phyloP scores from a whole-genome alignment of 2,329 filamentous ascomycete species.

The Aspergillus vadensis region DNA sequence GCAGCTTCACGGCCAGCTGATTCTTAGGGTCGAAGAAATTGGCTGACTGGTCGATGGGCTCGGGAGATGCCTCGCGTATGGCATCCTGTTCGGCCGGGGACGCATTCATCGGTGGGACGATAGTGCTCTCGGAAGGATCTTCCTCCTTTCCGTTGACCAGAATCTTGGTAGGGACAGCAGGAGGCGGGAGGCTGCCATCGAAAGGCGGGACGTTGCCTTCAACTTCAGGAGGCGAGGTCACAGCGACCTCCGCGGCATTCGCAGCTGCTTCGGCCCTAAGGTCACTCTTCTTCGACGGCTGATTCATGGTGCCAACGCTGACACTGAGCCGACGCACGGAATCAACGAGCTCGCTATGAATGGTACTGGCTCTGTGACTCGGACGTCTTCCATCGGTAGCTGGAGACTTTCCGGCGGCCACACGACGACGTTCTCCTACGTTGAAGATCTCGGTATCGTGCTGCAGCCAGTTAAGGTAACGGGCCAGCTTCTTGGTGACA shows the following conservation, averaged over 20 bases:
- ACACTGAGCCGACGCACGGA: constrained; percentile 48
- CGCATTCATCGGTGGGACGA: constrained; percentile 30
- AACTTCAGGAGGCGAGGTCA: constrained; percentile 28
- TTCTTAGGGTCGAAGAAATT: constrained; percentile 94
- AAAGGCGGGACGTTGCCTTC: constrained; percentile 24
- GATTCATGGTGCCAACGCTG: constrained; percentile 34
- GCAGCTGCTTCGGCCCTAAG: constrained; percentile 22
- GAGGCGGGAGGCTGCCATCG: constrained; percentile 40
- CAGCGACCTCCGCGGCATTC: constrained; percentile 3
- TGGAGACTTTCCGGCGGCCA: constrained; percentile 63
- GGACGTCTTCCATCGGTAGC: constrained; percentile 26
- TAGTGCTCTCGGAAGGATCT: constrained; percentile 24
- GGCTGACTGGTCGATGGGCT: constrained; percentile 80
- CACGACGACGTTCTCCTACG: constrained; percentile 84
- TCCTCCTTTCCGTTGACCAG: constrained; percentile 59
- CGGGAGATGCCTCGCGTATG: constrained; percentile 39
- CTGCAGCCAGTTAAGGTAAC: constrained; percentile 96
- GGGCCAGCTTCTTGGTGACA: constrained; percentile 95
- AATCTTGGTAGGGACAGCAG: constrained; percentile 54
- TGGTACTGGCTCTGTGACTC: constrained; percentile 27
- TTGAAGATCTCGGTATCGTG: constrained; percentile 97
- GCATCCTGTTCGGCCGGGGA: constrained; percentile 24
- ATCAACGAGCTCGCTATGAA: constrained; percentile 47
- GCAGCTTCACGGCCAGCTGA: constrained; percentile 73
- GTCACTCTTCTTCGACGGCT: constrained; percentile 9